Evolutionary conservation across 768 basidiomycete species (phyloP).

Genomic region (Strobilomyces echinocephalus): DNA sequence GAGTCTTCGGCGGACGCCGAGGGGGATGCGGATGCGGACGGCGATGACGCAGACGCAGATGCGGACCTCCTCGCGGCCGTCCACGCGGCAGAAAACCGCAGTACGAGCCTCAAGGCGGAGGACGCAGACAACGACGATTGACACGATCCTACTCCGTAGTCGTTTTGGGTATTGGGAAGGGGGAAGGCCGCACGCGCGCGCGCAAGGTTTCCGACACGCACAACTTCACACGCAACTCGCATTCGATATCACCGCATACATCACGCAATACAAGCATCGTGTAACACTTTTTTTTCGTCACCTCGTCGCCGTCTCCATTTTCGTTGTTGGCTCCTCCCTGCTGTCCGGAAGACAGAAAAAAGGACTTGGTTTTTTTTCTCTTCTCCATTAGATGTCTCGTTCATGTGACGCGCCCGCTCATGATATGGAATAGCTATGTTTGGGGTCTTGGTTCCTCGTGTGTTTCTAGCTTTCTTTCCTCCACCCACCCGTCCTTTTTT

Average conservation of each 20-base stretch:
- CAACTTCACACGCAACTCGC: background rate
- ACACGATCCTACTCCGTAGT: background rate
- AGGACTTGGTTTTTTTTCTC: background rate
- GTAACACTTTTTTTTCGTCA: conserved; percentile 1
- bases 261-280: conserved; percentile 2
- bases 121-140: conserved; percentile 25
- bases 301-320: too few species aligned
- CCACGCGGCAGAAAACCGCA: conserved; percentile 45
- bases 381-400: conserved; percentile 8
- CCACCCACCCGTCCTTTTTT: background rate
- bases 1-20: conserved; percentile 29
- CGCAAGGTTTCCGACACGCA: background rate
- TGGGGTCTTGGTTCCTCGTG: conserved; percentile 4
- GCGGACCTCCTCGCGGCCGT: conserved; percentile 49
- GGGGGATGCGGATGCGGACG: conserved; percentile 36
- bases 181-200: conserved; percentile 2
- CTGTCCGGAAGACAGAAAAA: conserved; percentile 11
- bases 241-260: conserved; percentile 5
- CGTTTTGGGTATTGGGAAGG: conserved; percentile 16
- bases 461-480: conserved; percentile 3
- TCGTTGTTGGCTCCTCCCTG: conserved; percentile 5
- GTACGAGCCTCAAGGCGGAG: conserved; percentile 28
- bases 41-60: conserved; percentile 37
- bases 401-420: conserved; percentile 6
- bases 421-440: conserved; percentile 12